Percentiles rank a stretch among this genome's conserved stretches.
These are phyloP conservation scores for Tagetes patula DNA, from an alignment of 129 eudicot genomes.

Conservation along the genomic window DNA sequence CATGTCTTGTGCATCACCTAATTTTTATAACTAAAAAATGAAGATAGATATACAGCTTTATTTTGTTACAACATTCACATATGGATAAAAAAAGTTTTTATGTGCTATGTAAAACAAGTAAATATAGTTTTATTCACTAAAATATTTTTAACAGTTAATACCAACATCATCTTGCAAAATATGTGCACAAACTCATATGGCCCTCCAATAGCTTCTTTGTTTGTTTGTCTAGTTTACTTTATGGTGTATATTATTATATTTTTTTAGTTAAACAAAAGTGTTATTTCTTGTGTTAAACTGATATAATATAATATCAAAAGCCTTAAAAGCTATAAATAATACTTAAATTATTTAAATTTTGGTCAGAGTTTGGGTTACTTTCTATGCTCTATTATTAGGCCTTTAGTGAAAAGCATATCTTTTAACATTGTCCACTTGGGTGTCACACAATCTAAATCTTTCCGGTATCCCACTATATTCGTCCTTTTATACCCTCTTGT, in stretches of 20 bases:
- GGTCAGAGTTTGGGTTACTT: conserved; percentile 1
- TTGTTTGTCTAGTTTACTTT: background rate
- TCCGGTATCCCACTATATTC: background rate
- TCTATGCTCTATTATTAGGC: background rate
- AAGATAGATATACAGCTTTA: too few relatives aligned
- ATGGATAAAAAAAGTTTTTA: too few relatives aligned
- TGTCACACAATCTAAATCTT: background rate
- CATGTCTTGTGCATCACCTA: too few relatives aligned
- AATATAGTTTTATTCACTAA: too few relatives aligned
- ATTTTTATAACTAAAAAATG: too few relatives aligned
- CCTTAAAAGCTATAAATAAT: background rate
- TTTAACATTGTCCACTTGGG: background rate
- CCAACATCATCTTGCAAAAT: background rate
- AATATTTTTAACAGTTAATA: background rate
- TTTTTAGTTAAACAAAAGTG: background rate
- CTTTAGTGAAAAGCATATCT: background rate
- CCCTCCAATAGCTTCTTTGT: background rate
- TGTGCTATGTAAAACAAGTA: too few relatives aligned
- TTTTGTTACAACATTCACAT: too few relatives aligned
- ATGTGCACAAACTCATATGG: background rate
- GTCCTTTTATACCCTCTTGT: background rate
- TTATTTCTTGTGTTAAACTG: background rate
- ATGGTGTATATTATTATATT: background rate
- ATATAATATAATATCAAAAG: background rate
- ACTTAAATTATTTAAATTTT: background rate